Base-by-base conservation (phyloP, 805 yeast species). In the Kazachstania taianensis region DNA sequence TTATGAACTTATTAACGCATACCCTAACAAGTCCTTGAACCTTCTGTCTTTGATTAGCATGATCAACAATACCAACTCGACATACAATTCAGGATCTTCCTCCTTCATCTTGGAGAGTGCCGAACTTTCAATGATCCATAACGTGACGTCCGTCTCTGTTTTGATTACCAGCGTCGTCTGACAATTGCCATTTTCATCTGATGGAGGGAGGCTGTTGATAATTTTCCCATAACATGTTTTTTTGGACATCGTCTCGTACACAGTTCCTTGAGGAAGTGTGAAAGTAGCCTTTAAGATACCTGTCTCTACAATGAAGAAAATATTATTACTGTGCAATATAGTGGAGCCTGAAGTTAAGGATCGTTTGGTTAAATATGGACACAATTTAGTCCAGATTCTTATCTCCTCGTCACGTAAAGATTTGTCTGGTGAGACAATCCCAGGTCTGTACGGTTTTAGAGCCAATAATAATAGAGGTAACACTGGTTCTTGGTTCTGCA, bases 11-110 rank as follows among this genome's bases (percentile, higher is more conserved):
- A 84, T 75, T 34, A 83, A 64, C 17, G 86, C 70, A 52, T 81
- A 83, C 3, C 92, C 84, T 3, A 89, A 71, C 44, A 85, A 63
- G 19, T 82, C 73, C 41, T 77, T 83, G 47, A 80, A 79, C 43
- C 95, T 64, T 48, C 75, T 85, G 39, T 78, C 76, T 24, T 75
- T 66, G 35, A 86, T 59, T 32, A 74, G 70, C 42, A 80, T 62
- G 20, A 78, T 73, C 22, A 85, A 72, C 30, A 66, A 62, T 32
- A 75, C 55, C 28, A 86, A 57, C 51, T 86, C 94, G 28, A 73
- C 69, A 45, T 73, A 81, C 7, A 81, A 53, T 22, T 64, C 70
- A 5, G 57, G 53, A 20, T 83, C 75, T 16, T 70, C 67, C 10
- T 57, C 43, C 46, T 66, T 60, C 48, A 85, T 53, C 31, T 59